Evolutionary conservation across 805 yeast species (phyloP).

Genomic region (Hanseniaspora jakobsenii): DNA sequence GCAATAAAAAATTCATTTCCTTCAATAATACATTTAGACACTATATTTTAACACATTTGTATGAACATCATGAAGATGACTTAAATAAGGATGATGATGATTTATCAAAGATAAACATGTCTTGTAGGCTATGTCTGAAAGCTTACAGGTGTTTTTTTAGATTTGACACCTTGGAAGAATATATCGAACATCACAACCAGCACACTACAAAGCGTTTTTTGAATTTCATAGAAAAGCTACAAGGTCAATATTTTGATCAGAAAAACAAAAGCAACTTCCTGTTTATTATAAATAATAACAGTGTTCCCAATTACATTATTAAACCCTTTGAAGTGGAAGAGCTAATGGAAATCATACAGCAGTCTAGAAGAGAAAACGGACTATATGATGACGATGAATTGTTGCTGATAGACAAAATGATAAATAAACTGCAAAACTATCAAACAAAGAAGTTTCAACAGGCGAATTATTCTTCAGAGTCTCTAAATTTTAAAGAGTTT

Average conservation of each 20-base stretch:
- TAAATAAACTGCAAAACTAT: not conserved
- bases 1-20: not conserved
- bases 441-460: not conserved
- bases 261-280: not conserved
- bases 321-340: constrained; percentile 2
- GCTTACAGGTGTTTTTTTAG: not conserved
- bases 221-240: not conserved
- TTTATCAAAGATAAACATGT: not conserved
- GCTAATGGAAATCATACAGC: not conserved
- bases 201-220: not conserved
- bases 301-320: not conserved
- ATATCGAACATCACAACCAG: not conserved
- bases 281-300: not conserved
- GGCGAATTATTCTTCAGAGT: not conserved
- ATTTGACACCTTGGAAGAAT: not conserved
- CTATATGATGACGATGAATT: not conserved
- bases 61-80: not conserved
- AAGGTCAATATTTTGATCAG: not conserved
- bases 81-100: not conserved
- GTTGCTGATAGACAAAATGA: not conserved
- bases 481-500: too few species aligned
- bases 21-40: not conserved
- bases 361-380: not conserved
- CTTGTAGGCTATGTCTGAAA: not conserved
- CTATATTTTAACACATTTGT: not conserved